These are phyloP conservation scores for Flaveria floridana DNA, from an alignment of 140 eudicot species.

Conservation along the genomic window DNA sequence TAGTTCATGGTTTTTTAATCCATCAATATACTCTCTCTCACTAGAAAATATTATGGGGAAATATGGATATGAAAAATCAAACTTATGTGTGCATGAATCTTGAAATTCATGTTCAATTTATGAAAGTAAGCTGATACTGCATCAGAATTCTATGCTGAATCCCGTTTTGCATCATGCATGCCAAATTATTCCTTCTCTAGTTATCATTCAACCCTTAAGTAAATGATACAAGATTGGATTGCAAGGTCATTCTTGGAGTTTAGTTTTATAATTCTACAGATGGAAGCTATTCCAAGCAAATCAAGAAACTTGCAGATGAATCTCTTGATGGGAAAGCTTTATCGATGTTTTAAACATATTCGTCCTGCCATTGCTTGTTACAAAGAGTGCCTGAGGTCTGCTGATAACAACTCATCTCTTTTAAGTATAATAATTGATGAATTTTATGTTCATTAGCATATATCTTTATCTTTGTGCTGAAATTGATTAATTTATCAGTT, in stretches of 20 bases:
- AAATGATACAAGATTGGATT: neutral
- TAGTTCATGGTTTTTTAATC: neutral
- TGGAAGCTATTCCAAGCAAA: conserved; percentile 88
- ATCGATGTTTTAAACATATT: conserved; percentile 67
- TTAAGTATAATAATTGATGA: conserved; percentile 24
- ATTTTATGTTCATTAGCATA: neutral
- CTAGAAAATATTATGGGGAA: neutral
- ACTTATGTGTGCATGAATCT: neutral
- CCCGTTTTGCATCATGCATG: neutral
- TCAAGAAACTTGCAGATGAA: conserved; percentile 84
- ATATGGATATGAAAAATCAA: neutral
- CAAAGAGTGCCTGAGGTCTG: conserved; percentile 89
- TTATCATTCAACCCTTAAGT: neutral
- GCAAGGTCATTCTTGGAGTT: conserved; percentile 5
- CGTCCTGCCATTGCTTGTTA: conserved; percentile 82
- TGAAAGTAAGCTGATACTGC: neutral
- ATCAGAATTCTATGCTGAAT: neutral
- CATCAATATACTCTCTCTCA: neutral
- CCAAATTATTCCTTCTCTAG: neutral
- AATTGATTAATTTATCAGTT: conserved; percentile 17
- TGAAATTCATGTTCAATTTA: neutral
- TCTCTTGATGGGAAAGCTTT: conserved; percentile 82
- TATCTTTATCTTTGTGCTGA: neutral
- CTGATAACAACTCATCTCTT: neutral
- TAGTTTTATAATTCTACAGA: conserved; percentile 42